Evolutionary conservation across 306 rosid species (phyloP).

Genomic region (Rosa multiflora): DNA sequence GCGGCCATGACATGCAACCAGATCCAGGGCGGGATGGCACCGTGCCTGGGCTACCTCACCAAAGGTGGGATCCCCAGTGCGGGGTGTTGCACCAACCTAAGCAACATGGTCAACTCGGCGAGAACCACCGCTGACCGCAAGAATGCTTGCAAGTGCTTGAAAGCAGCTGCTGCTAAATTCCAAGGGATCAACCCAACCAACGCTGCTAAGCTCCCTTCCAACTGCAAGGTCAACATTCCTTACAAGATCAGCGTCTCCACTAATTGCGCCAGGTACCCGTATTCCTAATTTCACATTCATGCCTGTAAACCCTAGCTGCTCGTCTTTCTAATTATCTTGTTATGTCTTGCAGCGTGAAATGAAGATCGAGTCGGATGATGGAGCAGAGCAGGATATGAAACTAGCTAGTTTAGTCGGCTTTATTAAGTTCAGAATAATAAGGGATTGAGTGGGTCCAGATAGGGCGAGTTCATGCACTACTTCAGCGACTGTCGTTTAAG

Average conservation of each 20-base stretch:
- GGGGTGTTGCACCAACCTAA: conserved; percentile 22
- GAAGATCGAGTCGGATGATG: neutral
- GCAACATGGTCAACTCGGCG: conserved; percentile 14
- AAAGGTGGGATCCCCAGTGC: neutral
- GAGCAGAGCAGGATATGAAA: neutral
- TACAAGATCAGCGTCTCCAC: conserved; percentile 63
- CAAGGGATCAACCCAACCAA: neutral
- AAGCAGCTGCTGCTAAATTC: conserved; percentile 8
- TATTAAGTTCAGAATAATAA: neutral
- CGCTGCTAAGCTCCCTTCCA: conserved; percentile 34
- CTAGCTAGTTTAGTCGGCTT: neutral
- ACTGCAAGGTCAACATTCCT: conserved; percentile 52
- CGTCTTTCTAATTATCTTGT: neutral
- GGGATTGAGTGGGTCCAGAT: neutral
- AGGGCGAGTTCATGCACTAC: neutral
- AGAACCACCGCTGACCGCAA: conserved; percentile 31
- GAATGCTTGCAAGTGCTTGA: conserved; percentile 45
- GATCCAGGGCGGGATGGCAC: neutral
- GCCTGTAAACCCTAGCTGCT: neutral
- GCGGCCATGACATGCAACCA: conserved; percentile 31
- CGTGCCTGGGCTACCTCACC: conserved; percentile 24
- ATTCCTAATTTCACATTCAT: neutral
- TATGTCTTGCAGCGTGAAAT: conserved; percentile 16
- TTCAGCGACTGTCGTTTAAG: neutral
- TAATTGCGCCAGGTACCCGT: conserved; percentile 41